Conservation (phyloP, 768 basidiomycete species). For the Botryobasidium botryosum region DNA sequence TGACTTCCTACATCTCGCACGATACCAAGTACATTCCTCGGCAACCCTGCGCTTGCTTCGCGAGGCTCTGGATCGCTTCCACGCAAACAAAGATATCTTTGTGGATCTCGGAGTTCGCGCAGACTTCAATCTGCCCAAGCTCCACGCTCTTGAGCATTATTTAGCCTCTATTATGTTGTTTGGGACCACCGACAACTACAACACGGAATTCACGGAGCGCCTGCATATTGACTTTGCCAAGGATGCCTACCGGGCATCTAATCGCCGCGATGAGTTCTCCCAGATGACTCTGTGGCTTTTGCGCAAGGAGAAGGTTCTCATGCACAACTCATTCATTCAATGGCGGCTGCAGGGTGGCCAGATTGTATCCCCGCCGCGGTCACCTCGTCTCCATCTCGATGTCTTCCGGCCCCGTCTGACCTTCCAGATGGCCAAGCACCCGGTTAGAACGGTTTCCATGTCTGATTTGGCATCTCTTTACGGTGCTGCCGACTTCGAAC, state of each 20-base stretch:
- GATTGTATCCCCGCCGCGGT: neutral
- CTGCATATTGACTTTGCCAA: conserved; percentile 18
- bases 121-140: conserved; percentile 28
- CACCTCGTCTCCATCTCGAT: neutral
- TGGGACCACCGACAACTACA: conserved; percentile 26
- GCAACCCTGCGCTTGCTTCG: conserved; percentile 19
- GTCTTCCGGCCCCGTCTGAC: neutral
- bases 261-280: neutral
- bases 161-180: conserved; percentile 16
- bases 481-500: neutral
- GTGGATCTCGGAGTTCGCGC: conserved; percentile 20
- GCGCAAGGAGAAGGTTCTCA: neutral
- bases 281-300: conserved; percentile 5
- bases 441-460: neutral
- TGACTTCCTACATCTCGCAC: conserved; percentile 26
- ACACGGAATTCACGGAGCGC: conserved; percentile 26
- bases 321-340: neutral
- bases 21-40: conserved; percentile 20
- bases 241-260: conserved; percentile 3
- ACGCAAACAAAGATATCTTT: conserved; percentile 24
- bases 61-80: conserved; percentile 20
- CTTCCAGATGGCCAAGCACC: neutral
- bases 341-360: neutral
- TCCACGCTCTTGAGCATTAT: conserved; percentile 26
- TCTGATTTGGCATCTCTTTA: neutral